Base-by-base conservation (phyloP, 1,284 basidiomycete genomes). In the Cryptococcus hybrid region DNA sequence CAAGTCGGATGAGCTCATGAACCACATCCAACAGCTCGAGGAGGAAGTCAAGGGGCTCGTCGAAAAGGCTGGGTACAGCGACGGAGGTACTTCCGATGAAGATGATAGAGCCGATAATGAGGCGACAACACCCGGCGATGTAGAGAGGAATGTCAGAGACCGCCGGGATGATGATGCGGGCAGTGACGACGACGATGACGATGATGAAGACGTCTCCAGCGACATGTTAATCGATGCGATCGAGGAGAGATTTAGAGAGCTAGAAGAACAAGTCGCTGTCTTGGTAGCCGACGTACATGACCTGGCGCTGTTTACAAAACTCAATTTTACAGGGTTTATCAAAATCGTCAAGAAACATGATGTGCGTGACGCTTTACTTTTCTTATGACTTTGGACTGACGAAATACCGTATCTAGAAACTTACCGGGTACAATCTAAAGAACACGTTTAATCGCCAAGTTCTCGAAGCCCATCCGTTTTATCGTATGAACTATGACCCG, bases 211-310 rank as follows among this genome's bases (percentile, higher is more conserved):
- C 64, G 77, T 72, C 24, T 79, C 80, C 37, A 80, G 80, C 48
- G 79, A 63, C 80, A 82, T 58, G 81, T 84, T 81, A 47, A 82
- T 85, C 45, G 89, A 90, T 65, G 85, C 87, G 15, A 84, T 90
- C 30, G 94, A 98, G 72, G 91, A 92, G 62, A 84, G 88, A 43
- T 99, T 97, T 76, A 86, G 89, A 62, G 84, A 84, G 47, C 82
- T 99, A 38, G 94, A 99, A 78, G 94, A 97, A 71, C 91, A 96
- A 72, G 90, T 99, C 34, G 94, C 95, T 0, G 89, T 86, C 48
- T 85, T 99, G 55, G 95, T 99, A 34, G 95, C 96, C 2, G 96
- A 99, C 71, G 95, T 99, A 7, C 96, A 99, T 74, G 96, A 99
- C 78, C 83, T 99, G 35, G 94, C 95, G 9, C 80, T 95, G 54